Base-by-base conservation (phyloP, 2,329 filamentous ascomycete genomes). In the Fusarium kyushuense region DNA sequence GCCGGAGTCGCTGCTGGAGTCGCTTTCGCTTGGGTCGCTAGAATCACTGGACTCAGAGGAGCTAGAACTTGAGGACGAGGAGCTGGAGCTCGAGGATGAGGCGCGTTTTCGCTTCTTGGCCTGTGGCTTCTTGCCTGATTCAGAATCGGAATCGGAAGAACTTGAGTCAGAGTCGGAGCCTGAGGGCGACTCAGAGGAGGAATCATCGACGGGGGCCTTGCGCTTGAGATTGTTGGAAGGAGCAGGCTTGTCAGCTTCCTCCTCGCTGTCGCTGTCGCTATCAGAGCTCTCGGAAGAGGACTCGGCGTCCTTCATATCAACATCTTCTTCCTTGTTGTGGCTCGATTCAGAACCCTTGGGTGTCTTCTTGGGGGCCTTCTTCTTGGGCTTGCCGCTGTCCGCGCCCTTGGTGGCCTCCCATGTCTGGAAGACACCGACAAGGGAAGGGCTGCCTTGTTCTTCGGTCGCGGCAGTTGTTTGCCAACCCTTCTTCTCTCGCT, bases 401-500 rank as follows among this genome's bases (percentile, higher is more conserved):
- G 61, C 62, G 35, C 42, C 54, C 29, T 71, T 64, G n/a, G 72
- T 67, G 25, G 71, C 73, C 73, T 85, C 79, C 85, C 86, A 88
- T 21, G 78, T 76, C 71, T 84, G 77, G 72, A 84, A 88, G 33
- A 88, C 78, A 38, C 79, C 79, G 35, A 83, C 81, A 3, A 89
- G 81, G 6, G 83, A 83, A 35, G 80, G 73, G 35, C 79, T 75
- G 54, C 58, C 29, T 2, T 55, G 25, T 9, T 59, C 46, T 3
- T 63, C 58, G 35, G 52, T 51, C 64, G 72, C 42, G 46, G 63
- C 68, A 66, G 54, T 49, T 21, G 78, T 67, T 21, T 75, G 73
- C 82, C 82, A 85, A 51, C 82, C 84, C 67, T 84, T 84, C 78
- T 81, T 83, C 75, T 79, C 84, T 54, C 86, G 82, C 75, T 93